These are phyloP conservation scores for Huntiella decipiens DNA, from an alignment of 2,329 filamentous ascomycete species.

Conservation along the genomic window DNA sequence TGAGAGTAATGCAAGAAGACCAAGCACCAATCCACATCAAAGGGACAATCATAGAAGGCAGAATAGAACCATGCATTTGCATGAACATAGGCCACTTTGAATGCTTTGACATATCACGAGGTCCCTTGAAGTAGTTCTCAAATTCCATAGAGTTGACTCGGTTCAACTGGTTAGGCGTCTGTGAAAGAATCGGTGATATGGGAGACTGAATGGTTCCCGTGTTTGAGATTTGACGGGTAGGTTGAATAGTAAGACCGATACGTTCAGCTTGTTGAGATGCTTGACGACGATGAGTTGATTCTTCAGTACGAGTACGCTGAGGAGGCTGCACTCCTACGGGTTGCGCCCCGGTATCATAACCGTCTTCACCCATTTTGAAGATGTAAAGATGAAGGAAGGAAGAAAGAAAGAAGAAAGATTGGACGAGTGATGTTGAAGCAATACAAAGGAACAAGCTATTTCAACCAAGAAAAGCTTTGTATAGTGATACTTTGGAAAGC, in stretches of 20 bases:
- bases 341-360: background rate
- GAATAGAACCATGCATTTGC: slow-evolving; percentile 55
- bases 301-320: slow-evolving; percentile 5
- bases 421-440: background rate
- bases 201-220: slow-evolving; percentile 7
- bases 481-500: too few relatives aligned
- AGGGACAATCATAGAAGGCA: slow-evolving; percentile 56
- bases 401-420: background rate
- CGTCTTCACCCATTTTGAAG: slow-evolving; percentile 9
- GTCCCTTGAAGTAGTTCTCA: slow-evolving; percentile 24
- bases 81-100: slow-evolving; percentile 62
- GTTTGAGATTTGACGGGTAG: slow-evolving; percentile 7
- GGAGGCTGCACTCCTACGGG: slow-evolving; percentile 4
- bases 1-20: slow-evolving; percentile 44
- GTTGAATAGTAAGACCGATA: slow-evolving; percentile 7
- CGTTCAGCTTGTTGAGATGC: slow-evolving; percentile 7
- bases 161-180: slow-evolving; percentile 9
- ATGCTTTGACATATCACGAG: slow-evolving; percentile 51
- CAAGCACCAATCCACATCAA: slow-evolving; percentile 42
- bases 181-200: slow-evolving; percentile 8
- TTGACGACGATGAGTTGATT: slow-evolving; percentile 4
- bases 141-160: slow-evolving; percentile 10
- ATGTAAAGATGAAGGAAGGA: background rate
- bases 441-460: background rate
- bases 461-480: slow-evolving; percentile 2